A percentile compares a stretch with the other conserved stretches of the same genome.
phyloP scores from a whole-genome alignment of 2,329 filamentous ascomycete species.

The Aschersonia sp. region DNA sequence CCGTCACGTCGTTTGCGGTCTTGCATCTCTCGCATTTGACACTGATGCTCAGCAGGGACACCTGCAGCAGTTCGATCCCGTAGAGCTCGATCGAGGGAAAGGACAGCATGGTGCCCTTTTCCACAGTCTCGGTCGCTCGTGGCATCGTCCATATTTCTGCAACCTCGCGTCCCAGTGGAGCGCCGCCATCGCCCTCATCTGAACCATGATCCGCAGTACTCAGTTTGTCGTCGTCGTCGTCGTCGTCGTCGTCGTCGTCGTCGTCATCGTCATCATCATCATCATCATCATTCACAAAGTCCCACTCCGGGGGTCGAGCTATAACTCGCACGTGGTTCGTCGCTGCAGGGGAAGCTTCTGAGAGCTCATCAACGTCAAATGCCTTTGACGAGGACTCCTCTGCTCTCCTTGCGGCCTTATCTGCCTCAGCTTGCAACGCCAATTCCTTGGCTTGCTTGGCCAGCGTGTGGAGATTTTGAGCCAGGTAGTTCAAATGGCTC shows the following conservation, averaged over 20 bases:
- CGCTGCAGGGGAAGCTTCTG: slow-evolving; percentile 21
- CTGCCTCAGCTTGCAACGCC: slow-evolving; percentile 7
- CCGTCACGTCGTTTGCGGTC: slow-evolving; percentile 53
- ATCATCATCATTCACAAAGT: slow-evolving; percentile 26
- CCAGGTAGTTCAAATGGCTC: slow-evolving; percentile 61
- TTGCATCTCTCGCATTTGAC: slow-evolving; percentile 72
- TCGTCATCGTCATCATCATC: background rate
- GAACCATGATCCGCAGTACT: slow-evolving; percentile 12
- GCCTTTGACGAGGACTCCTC: slow-evolving; percentile 1
- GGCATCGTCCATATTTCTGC: background rate
- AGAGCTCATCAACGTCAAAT: slow-evolving; percentile 3
- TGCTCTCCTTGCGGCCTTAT: background rate
- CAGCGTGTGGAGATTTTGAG: slow-evolving; percentile 54
- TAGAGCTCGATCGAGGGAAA: slow-evolving; percentile 67
- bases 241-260: slow-evolving; percentile 23
- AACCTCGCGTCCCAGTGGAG: slow-evolving; percentile 17
- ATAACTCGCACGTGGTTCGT: slow-evolving; percentile 57
- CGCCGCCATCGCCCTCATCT: slow-evolving; percentile 29
- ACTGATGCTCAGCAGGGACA: slow-evolving; percentile 51
- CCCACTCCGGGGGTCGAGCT: slow-evolving; percentile 67
- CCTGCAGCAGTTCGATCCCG: slow-evolving; percentile 61
- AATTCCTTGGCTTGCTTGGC: slow-evolving; percentile 35
- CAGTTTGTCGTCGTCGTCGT: slow-evolving; percentile 16
- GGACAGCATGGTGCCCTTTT: slow-evolving; percentile 61
- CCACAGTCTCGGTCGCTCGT: slow-evolving; percentile 20